These are phyloP conservation scores for Suillus lakei DNA, from an alignment of 768 basidiomycete genomes.

Conservation along the genomic window DNA sequence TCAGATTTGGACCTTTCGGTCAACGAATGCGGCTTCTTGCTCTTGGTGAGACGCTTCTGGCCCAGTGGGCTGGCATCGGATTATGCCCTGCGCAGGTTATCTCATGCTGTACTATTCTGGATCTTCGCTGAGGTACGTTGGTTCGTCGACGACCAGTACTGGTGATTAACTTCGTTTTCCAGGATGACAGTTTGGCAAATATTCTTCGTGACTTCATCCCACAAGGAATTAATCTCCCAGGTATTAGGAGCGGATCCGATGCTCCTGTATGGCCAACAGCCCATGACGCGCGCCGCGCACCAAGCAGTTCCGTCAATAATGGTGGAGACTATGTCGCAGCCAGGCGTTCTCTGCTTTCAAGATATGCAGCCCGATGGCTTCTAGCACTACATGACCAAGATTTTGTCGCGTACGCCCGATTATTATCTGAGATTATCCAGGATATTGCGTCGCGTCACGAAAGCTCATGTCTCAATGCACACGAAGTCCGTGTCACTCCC, in stretches of 20 bases:
- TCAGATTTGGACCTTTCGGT: conserved; percentile 71
- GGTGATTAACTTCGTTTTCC: conserved; percentile 1
- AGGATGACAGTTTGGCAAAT: conserved; percentile 71
- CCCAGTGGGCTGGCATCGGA: conserved; percentile 75
- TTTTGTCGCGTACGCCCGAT: conserved; percentile 51
- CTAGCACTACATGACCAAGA: conserved; percentile 69
- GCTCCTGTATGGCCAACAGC: conserved; percentile 59
- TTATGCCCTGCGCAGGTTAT: conserved; percentile 67
- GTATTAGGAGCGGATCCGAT: conserved; percentile 55
- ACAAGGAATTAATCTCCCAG: conserved; percentile 61
- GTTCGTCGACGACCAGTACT: neutral
- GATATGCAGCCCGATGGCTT: conserved; percentile 72
- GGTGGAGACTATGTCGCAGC: conserved; percentile 74
- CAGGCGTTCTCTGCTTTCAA: conserved; percentile 54
- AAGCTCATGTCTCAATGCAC: neutral
- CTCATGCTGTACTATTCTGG: conserved; percentile 66
- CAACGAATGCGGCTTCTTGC: conserved; percentile 74
- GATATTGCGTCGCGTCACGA: conserved; percentile 42
- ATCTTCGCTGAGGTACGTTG: conserved; percentile 68
- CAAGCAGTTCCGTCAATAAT: conserved; percentile 51
- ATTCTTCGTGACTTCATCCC: conserved; percentile 74
- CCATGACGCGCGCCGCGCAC: conserved; percentile 35
- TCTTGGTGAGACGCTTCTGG: conserved; percentile 74
- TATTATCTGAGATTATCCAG: conserved; percentile 57
- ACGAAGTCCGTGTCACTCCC: neutral